Evolutionary conservation across 2,329 filamentous ascomycete species (phyloP), one percentile per base, ranked within the genome.

Genomic region (Neurospora sp.): DNA sequence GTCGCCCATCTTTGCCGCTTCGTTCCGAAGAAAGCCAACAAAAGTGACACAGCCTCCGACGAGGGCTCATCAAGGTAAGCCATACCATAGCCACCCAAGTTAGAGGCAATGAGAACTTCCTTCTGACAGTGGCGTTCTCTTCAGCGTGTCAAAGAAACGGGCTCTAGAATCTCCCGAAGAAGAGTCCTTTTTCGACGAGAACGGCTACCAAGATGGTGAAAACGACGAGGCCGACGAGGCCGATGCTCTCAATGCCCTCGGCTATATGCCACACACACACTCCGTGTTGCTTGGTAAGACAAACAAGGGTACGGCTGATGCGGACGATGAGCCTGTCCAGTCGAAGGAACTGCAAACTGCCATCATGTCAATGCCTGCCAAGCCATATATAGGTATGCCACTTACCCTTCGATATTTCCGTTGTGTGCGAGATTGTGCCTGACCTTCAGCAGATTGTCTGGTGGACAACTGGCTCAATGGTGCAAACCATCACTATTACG

Each of bases 1-100:
- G 82, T 85, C 1, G 80, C 83, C 39, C 83, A 85, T 76, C 75
- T 84, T 3, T 85, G 83, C 74, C 80, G 82, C 69, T 84, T 84
- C 73, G 74, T 70, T 6, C 68, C 70, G 8, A 76, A 73, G 67
- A 75, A 71, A 68, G 19, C 77, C 0, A 74, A 75, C 36, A 82
- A 79, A 69, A 80, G 78, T 36, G 67, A 72, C 13, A 68, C 68
- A 9, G 70, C 69, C n/a, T 71, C 72, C 15, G 66, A 71, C 7
- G 71, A 73, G 33, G 68, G 62, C 19, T 69, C 73, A 33, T 69
- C 70, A 13, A 70, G 69, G 73, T 74, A 38, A 39, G 73, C 13
- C 42, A 39, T 39, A 19, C n/a, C 40, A 38, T 33, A 15, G 11
- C 46, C 4, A 7, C 17, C 38, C 36, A 23, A 19, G 23, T 36